Conservation (phyloP, 2,329 filamentous ascomycete genomes). For the Aspergillus japonicus region DNA sequence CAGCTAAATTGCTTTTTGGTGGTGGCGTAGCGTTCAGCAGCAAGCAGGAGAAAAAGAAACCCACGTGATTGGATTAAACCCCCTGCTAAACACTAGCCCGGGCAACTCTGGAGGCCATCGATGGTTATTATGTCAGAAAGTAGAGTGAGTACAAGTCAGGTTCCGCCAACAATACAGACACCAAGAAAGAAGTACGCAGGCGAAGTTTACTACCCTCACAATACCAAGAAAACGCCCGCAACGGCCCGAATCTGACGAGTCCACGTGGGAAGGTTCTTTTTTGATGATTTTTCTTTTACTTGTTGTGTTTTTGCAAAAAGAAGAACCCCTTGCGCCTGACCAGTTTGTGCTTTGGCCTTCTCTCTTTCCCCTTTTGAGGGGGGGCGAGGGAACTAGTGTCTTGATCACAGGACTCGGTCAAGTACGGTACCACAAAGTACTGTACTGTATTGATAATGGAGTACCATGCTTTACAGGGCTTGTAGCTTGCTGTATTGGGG, state of each 20-base stretch:
- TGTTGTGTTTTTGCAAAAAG: no score
- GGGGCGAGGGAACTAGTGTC: neutral
- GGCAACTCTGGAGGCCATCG: neutral
- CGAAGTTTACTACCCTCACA: neutral
- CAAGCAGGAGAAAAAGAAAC: neutral
- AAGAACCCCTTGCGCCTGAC: constrained; percentile 16
- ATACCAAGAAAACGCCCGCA: constrained; percentile 7
- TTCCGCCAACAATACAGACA: neutral
- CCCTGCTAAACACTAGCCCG: neutral
- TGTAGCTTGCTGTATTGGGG: no score
- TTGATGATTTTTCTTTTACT: neutral
- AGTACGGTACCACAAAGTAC: neutral
- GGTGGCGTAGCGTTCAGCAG: neutral
- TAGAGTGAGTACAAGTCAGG: no score
- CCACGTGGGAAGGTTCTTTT: constrained; percentile 14
- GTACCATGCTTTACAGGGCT: no score
- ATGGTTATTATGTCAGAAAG: no score
- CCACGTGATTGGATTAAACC: neutral
- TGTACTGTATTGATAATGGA: neutral
- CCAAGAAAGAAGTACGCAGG: neutral
- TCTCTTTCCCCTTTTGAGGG: neutral
- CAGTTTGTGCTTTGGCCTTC: constrained; percentile 17
- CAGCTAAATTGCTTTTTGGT: neutral
- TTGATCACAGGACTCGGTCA: neutral
- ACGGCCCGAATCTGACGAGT: constrained; percentile 19